These are phyloP conservation scores for Gossypium trilobum DNA, from an alignment of 441 rosid genomes.

Conservation along the genomic window DNA sequence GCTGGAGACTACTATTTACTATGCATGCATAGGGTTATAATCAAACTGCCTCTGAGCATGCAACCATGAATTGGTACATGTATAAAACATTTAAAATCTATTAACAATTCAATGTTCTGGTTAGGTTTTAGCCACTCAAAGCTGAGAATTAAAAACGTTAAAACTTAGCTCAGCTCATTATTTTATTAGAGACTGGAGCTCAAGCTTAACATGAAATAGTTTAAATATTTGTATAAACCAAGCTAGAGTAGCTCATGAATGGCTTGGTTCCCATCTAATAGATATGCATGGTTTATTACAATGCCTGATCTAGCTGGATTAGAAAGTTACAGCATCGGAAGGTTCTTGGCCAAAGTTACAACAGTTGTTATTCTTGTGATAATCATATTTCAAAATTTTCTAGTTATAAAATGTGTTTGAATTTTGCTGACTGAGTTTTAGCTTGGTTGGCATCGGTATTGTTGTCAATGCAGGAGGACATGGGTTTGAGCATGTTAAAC, in stretches of 20 bases:
- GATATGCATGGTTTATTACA: neutral
- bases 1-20: neutral
- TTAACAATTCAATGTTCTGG: neutral
- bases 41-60: neutral
- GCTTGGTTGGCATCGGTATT: too few species aligned
- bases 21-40: neutral
- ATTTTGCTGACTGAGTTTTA: neutral
- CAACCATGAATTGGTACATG: neutral
- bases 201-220: neutral
- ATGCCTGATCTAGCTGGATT: neutral
- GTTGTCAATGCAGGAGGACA: too few species aligned
- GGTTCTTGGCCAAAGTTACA: neutral
- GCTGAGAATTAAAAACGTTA: neutral
- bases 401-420: neutral
- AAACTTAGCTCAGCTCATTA: neutral
- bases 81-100: neutral
- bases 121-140: neutral
- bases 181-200: neutral
- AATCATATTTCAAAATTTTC: neutral
- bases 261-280: neutral
- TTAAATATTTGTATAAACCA: neutral
- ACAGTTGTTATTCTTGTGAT: neutral
- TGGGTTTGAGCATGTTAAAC: too few species aligned
- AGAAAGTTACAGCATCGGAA: neutral
- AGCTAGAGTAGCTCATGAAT: neutral